Conservation (phyloP, 805 yeast species). For the Diddensiella transvaalensis region DNA sequence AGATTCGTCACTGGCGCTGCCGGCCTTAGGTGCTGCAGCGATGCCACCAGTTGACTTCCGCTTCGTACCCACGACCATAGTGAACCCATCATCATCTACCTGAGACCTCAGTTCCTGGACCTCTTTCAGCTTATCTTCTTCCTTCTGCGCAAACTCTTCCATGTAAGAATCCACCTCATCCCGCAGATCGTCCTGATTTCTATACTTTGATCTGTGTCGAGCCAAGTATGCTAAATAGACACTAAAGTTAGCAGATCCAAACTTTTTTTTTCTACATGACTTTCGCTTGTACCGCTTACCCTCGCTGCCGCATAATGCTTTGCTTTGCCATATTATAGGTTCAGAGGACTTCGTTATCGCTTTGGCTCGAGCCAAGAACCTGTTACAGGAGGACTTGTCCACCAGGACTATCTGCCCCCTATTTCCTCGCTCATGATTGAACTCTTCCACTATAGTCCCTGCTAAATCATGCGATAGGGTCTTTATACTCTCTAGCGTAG, state of each 20-base stretch:
- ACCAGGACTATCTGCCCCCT: conserved; percentile 68
- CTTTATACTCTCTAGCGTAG: conserved; percentile 51
- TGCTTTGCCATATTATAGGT: conserved; percentile 11
- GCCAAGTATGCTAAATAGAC: conserved; percentile 41
- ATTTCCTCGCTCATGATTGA: conserved; percentile 32
- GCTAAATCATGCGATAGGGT: conserved; percentile 51
- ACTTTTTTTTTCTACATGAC: too few relatives aligned
- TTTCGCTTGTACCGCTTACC: too few relatives aligned
- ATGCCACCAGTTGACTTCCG: conserved; percentile 76
- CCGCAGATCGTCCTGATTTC: conserved; percentile 50
- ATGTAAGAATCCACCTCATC: conserved; percentile 57
- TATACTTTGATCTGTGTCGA: conserved; percentile 30
- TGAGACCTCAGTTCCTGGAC: conserved; percentile 37
- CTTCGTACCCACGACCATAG: conserved; percentile 82
- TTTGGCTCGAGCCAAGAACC: conserved; percentile 63
- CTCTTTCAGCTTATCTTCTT: conserved; percentile 41
- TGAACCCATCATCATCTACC: conserved; percentile 93
- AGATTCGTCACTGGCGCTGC: conserved; percentile 4
- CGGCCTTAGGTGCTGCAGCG: conserved; percentile 23
- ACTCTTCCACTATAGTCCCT: conserved; percentile 36
- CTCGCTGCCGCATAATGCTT: conserved; percentile 23
- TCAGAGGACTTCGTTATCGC: conserved; percentile 37
- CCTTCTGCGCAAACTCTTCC: conserved; percentile 65
- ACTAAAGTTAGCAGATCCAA: conserved; percentile 41
- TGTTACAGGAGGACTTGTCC: conserved; percentile 61